These are phyloP conservation scores for Nematodospora anomalae DNA, from an alignment of 1,139 yeast species.

Conservation along the genomic window DNA sequence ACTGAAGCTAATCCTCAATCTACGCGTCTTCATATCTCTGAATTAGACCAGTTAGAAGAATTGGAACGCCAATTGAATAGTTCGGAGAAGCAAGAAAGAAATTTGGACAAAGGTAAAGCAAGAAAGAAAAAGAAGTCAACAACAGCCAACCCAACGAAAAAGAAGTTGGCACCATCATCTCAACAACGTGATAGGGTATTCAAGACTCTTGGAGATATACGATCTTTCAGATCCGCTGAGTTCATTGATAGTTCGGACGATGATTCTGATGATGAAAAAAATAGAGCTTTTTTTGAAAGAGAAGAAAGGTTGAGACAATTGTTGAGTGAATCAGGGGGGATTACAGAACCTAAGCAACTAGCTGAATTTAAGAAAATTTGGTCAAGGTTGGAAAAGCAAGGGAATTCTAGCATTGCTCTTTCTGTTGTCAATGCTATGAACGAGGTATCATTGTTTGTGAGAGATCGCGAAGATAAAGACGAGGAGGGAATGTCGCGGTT, in stretches of 20 bases:
- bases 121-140: slow-evolving; percentile 16
- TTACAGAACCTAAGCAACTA: slow-evolving; percentile 38
- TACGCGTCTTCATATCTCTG: slow-evolving; percentile 20
- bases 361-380: slow-evolving; percentile 41
- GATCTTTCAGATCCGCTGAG: slow-evolving; percentile 45
- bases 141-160: slow-evolving; percentile 2
- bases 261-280: slow-evolving; percentile 61
- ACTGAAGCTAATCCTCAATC: slow-evolving; percentile 22
- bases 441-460: slow-evolving; percentile 20
- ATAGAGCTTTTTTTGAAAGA: slow-evolving; percentile 53
- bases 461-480: slow-evolving; percentile 17
- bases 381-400: slow-evolving; percentile 27
- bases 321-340: slow-evolving; percentile 41
- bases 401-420: slow-evolving; percentile 13
- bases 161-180: slow-evolving; percentile 2
- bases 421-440: slow-evolving; percentile 29
- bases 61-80: slow-evolving; percentile 26
- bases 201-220: slow-evolving; percentile 20
- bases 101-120: slow-evolving; percentile 23
- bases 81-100: slow-evolving; percentile 4
- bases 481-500: slow-evolving; percentile 8
- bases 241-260: slow-evolving; percentile 66
- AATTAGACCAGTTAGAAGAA: slow-evolving; percentile 35
- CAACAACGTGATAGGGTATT: slow-evolving; percentile 8
- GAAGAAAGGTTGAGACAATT: slow-evolving; percentile 55